Evolutionary conservation across 2,329 filamentous ascomycete species (phyloP).

Genomic region (Pochonia chlamydosporia): DNA sequence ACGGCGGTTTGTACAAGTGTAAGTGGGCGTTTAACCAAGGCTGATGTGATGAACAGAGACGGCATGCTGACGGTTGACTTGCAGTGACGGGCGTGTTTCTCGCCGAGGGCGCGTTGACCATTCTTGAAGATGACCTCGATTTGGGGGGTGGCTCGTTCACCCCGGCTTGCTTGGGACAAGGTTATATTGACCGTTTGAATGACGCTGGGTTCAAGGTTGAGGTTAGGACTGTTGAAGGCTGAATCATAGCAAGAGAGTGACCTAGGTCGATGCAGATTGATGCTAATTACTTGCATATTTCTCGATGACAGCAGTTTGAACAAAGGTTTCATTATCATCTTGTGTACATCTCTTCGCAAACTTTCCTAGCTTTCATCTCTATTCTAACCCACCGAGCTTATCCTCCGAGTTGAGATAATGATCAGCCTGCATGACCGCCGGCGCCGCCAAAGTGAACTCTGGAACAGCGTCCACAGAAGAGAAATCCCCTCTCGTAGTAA

Average conservation of each 20-base stretch:
- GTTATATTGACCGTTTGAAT: constrained; percentile 57
- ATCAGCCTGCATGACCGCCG: too few relatives aligned
- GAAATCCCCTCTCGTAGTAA: too few relatives aligned
- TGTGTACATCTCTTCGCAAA: too few relatives aligned
- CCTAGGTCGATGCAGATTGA: constrained; percentile 17
- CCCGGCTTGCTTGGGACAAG: constrained; percentile 63
- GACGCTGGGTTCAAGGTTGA: constrained; percentile 59
- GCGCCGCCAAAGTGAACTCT: too few relatives aligned
- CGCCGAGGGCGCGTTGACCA: constrained; percentile 57
- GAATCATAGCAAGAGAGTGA: too few relatives aligned
- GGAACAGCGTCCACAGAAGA: too few relatives aligned
- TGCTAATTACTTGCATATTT: too few relatives aligned
- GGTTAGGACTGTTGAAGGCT: constrained; percentile 28
- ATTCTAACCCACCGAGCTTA: too few relatives aligned
- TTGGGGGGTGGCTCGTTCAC: constrained; percentile 66
- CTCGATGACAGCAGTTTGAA: too few relatives aligned
- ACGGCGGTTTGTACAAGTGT: constrained; percentile 62
- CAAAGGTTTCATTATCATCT: too few relatives aligned
- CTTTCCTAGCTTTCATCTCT: too few relatives aligned
- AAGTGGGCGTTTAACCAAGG: constrained; percentile 25
- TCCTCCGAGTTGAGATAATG: too few relatives aligned
- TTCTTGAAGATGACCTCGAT: constrained; percentile 56
- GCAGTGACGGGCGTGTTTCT: constrained; percentile 61
- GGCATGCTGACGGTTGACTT: background rate
- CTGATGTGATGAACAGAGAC: background rate